These are phyloP conservation scores for Paecilomyces formosus DNA, from an alignment of 2,329 filamentous ascomycete genomes.

Conservation along the genomic window DNA sequence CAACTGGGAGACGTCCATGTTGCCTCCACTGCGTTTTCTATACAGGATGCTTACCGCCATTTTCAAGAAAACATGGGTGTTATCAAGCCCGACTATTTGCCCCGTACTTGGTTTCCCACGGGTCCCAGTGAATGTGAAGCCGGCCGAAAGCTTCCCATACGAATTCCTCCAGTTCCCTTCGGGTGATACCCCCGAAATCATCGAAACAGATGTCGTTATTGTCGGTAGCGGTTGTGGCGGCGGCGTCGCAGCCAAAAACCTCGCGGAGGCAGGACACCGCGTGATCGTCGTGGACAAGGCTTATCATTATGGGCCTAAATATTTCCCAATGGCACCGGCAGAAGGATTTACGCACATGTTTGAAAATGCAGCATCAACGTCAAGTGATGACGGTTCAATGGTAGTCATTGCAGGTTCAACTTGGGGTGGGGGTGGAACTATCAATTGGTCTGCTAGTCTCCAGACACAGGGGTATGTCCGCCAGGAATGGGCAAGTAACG, in stretches of 20 bases:
- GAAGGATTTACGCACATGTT: conserved; percentile 58
- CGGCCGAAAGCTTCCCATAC: conserved; percentile 46
- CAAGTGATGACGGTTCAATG: conserved; percentile 51
- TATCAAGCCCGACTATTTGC: conserved; percentile 43
- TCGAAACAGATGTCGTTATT: conserved; percentile 76
- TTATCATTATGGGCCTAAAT: conserved; percentile 64
- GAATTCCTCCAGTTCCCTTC: conserved; percentile 53
- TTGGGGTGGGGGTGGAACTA: conserved; percentile 79
- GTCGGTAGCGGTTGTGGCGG: conserved; percentile 84
- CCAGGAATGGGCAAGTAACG: conserved; percentile 66
- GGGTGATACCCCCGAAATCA: conserved; percentile 45
- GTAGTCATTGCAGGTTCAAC: conserved; percentile 60
- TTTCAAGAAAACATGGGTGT: conserved; percentile 46
- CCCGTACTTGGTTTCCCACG: conserved; percentile 47
- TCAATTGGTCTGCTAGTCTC: conserved; percentile 71
- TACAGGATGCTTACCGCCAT: conserved; percentile 44
- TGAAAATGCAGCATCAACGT: conserved; percentile 56
- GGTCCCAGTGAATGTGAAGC: conserved; percentile 46
- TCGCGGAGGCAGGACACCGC: conserved; percentile 66
- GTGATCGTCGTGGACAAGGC: conserved; percentile 79
- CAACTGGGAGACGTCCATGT: conserved; percentile 46
- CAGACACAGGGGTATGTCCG: conserved; percentile 70
- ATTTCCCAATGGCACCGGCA: conserved; percentile 66
- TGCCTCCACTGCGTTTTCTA: conserved; percentile 46
- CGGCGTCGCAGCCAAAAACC: conserved; percentile 69